A percentile compares a stretch with the other conserved stretches of the same genome.
Conservation (phyloP, 176 grass and related monocot genomes). For the Metroxylon sagu region DNA sequence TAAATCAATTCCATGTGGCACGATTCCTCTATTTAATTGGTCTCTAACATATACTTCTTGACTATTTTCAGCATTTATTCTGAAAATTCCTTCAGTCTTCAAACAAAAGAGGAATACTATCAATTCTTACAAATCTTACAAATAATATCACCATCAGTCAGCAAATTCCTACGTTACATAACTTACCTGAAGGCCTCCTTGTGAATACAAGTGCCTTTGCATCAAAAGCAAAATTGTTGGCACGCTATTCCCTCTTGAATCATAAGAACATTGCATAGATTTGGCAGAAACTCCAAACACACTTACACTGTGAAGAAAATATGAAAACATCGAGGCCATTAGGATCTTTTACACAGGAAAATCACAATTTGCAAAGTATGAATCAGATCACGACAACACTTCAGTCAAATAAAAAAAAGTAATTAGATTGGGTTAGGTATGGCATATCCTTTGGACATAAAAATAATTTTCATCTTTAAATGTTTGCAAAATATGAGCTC, state of each 20-base stretch:
- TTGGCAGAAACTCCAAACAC: constrained; percentile 86
- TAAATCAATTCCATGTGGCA: constrained; percentile 65
- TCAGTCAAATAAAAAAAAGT: no score
- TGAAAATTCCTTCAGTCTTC: constrained; percentile 94
- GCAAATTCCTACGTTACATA: neutral
- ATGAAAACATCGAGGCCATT: no score
- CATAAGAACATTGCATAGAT: constrained; percentile 87
- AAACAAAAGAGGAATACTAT: constrained; percentile 15
- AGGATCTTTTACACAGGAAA: no score
- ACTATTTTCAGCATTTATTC: constrained; percentile 87
- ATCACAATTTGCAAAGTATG: no score
- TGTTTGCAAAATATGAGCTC: no score
- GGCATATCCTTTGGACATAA: no score
- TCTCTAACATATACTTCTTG: constrained; percentile 62
- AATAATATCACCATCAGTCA: neutral
- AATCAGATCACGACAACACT: no score
- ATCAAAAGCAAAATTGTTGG: constrained; percentile 75
- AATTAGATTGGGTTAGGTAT: no score
- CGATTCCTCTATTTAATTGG: constrained; percentile 67
- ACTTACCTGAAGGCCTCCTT: constrained; percentile 73
- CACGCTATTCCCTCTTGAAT: constrained; percentile 76
- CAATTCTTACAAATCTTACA: neutral
- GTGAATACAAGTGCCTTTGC: constrained; percentile 63
- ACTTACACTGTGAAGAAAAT: constrained; percentile 45
- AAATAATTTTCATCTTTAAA: no score